Evolutionary conservation across 768 basidiomycete genomes (phyloP).

Genomic region (Hygrophoropsis aurantiaca): DNA sequence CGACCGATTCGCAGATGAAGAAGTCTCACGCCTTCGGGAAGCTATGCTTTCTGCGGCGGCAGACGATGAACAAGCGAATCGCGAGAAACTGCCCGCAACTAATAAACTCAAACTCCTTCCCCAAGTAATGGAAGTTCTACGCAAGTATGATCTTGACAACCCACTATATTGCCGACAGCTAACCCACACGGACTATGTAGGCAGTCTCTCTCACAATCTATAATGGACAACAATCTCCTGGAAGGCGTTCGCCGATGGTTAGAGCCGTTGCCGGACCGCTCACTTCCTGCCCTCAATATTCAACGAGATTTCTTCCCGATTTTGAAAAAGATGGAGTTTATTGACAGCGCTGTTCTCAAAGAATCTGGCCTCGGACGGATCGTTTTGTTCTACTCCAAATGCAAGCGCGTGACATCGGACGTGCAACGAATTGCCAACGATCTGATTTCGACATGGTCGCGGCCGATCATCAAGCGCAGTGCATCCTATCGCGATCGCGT

Average conservation of each 20-base stretch:
- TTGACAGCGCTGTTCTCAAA: constrained; percentile 87
- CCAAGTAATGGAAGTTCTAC: constrained; percentile 89
- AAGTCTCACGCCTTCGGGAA: constrained; percentile 86
- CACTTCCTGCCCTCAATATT: constrained; percentile 93
- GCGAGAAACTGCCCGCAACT: constrained; percentile 77
- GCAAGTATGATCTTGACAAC: constrained; percentile 64
- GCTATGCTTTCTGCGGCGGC: constrained; percentile 86
- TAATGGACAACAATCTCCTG: constrained; percentile 92
- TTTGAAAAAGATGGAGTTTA: constrained; percentile 86
- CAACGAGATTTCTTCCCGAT: constrained; percentile 88
- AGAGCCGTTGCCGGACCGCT: constrained; percentile 90
- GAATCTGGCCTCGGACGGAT: constrained; percentile 88
- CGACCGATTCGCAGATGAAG: constrained; percentile 86
- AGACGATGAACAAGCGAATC: constrained; percentile 78
- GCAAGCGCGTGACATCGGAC: constrained; percentile 82
- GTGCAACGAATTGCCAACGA: constrained; percentile 81
- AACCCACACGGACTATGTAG: constrained; percentile 35
- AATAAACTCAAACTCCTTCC: constrained; percentile 81
- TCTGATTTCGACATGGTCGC: constrained; percentile 83
- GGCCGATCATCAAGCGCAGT: constrained; percentile 89
- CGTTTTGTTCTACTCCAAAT: constrained; percentile 94
- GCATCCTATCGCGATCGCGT: constrained; percentile 77
- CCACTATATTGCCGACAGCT: not conserved
- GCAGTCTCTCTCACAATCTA: constrained; percentile 83
- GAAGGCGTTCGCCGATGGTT: constrained; percentile 90